These are phyloP conservation scores for Phytophthora macrochlamydospora DNA, from an alignment of 352 stramenopile species.

Conservation along the genomic window DNA sequence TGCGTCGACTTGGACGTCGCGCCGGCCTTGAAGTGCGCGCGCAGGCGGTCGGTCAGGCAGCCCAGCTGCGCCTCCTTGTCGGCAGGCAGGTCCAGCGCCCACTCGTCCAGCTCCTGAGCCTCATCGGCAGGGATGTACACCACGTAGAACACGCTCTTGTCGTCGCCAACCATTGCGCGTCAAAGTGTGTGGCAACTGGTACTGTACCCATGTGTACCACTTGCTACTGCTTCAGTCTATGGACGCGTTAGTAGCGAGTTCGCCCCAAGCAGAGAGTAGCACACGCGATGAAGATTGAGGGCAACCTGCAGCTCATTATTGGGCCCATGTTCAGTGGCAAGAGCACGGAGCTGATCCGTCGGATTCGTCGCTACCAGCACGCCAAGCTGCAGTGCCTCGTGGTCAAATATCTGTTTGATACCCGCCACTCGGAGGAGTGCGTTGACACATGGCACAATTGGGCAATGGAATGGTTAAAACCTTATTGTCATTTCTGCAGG, in stretches of 20 bases:
- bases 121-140: constrained; percentile 73
- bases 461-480: no score
- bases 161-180: constrained; percentile 59
- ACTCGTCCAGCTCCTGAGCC: constrained; percentile 67
- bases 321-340: constrained; percentile 91
- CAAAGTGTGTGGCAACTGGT: no score
- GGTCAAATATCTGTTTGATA: constrained; percentile 84
- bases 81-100: constrained; percentile 60
- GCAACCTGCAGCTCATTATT: constrained; percentile 83
- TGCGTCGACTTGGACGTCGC: constrained; percentile 30
- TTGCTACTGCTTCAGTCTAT: background rate
- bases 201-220: background rate
- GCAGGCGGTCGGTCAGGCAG: constrained; percentile 84
- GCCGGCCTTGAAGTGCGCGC: constrained; percentile 74
- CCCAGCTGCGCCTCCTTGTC: constrained; percentile 84
- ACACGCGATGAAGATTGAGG: constrained; percentile 45
- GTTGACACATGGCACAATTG: constrained; percentile 9
- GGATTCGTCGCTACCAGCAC: constrained; percentile 81
- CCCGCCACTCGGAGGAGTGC: constrained; percentile 75
- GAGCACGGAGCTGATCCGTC: constrained; percentile 86
- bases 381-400: constrained; percentile 81
- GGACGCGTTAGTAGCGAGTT: constrained; percentile 2
- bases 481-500: constrained; percentile 27
- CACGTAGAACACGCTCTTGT: constrained; percentile 64
- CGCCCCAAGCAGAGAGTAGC: background rate